Evolutionary conservation across 2,329 filamentous ascomycete species (phyloP).

Genomic region (Verticillium longisporum): DNA sequence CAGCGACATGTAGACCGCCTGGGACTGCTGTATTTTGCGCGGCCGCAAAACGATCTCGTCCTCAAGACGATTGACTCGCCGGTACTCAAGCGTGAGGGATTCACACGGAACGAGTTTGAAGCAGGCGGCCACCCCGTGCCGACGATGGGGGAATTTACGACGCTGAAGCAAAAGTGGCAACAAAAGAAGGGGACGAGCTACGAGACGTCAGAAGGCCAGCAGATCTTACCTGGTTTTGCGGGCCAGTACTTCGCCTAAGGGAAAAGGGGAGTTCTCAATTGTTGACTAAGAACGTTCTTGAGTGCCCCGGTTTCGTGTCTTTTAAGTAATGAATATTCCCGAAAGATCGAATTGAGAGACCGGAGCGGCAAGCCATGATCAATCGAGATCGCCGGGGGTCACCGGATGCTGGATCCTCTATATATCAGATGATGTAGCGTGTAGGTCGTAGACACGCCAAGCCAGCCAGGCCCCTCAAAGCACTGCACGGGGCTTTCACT

Average conservation of each 20-base stretch:
- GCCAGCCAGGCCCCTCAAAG: not conserved
- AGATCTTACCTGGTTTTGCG: conserved; percentile 24
- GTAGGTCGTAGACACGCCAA: not conserved
- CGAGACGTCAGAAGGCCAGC: conserved; percentile 17
- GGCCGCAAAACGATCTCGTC: conserved; percentile 28
- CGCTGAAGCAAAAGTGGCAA: conserved; percentile 27
- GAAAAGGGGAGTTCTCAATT: not conserved
- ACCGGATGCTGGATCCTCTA: not conserved
- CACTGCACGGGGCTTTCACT: not conserved
- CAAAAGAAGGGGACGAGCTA: conserved; percentile 18
- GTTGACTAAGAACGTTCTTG: too few relatives aligned
- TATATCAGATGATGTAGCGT: not conserved
- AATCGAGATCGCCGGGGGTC: not conserved
- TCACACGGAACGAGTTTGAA: conserved; percentile 28
- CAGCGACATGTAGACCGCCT: conserved; percentile 36
- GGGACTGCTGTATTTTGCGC: conserved; percentile 43
- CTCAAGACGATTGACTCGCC: conserved; percentile 29
- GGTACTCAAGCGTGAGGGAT: conserved; percentile 22
- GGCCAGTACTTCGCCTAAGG: conserved; percentile 12
- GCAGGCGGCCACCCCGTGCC: conserved; percentile 19
- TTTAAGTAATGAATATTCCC: not conserved
- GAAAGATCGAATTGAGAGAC: not conserved
- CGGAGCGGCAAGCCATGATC: not conserved
- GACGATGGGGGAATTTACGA: conserved; percentile 28
- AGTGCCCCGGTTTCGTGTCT: not conserved